Evolutionary conservation across 139 green algal genomes (phyloP).

Genomic region (Chara braunii): DNA sequence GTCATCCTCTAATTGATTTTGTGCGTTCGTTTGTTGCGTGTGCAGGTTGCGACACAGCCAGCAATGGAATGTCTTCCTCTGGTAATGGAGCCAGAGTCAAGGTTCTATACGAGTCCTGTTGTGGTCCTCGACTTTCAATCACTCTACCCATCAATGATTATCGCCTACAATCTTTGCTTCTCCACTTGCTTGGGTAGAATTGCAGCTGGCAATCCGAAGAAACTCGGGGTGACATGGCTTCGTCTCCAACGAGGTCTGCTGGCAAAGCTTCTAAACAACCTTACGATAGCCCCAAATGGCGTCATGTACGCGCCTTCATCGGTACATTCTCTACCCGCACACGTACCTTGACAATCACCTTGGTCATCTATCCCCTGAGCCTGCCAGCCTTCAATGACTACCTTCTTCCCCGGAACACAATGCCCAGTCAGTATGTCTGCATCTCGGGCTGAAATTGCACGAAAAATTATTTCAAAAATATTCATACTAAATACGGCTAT

Average conservation of each 20-base stretch:
- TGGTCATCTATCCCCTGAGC: too few relatives aligned
- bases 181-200: constrained; percentile 71
- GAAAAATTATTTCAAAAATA: too few relatives aligned
- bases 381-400: too few relatives aligned
- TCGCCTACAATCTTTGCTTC: constrained; percentile 99
- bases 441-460: neutral
- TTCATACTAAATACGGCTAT: too few relatives aligned
- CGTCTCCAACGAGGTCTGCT: constrained; percentile 13
- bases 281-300: constrained; percentile 71
- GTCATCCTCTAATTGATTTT: too few relatives aligned
- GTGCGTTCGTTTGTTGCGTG: too few relatives aligned
- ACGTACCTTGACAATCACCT: too few relatives aligned
- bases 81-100: constrained; percentile 89
- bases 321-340: too few relatives aligned
- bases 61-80: constrained; percentile 86
- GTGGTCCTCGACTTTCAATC: constrained; percentile 94
- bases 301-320: constrained; percentile 62
- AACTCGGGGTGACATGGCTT: constrained; percentile 23
- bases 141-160: constrained; percentile 92
- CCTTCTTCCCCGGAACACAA: too few relatives aligned
- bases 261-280: constrained; percentile 9
- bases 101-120: constrained; percentile 73
- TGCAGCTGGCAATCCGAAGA: constrained; percentile 10
- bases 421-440: neutral
- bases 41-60: constrained; percentile 68